phyloP scores from a whole-genome alignment of 345 rosid genomes.

The Eutrema yunnanense region DNA sequence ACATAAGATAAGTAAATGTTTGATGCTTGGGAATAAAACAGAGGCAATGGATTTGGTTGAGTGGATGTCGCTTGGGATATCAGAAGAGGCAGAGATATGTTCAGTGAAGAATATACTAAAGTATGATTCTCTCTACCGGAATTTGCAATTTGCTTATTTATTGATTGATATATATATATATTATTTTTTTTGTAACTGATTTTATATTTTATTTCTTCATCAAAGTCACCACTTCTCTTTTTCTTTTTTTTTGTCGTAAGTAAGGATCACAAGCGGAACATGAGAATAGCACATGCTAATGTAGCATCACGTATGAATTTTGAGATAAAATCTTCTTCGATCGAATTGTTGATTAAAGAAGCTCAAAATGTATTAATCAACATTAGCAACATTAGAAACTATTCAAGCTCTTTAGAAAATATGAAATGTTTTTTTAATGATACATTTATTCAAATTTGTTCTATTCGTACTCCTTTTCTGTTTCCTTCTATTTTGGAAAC shows the following conservation, averaged over 20 bases:
- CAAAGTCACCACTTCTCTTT: conserved; percentile 1
- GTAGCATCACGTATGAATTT: neutral
- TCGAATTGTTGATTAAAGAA: too few species aligned
- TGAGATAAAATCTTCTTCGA: neutral
- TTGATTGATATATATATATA: too few species aligned
- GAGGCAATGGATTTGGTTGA: conserved; percentile 4
- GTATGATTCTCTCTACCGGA: conserved; percentile 10
- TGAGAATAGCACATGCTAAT: neutral
- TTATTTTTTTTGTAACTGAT: too few species aligned
- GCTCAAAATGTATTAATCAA: too few species aligned
- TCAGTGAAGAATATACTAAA: conserved; percentile 7
- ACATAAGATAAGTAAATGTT: neutral
- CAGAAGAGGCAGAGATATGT: conserved; percentile 14
- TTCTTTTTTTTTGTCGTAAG: neutral
- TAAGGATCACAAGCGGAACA: conserved; percentile 6
- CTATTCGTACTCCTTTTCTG: neutral
- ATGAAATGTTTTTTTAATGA: neutral
- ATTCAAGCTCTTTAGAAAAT: neutral
- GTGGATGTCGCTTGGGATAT: conserved; percentile 20
- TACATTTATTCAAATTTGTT: conserved; percentile 7
- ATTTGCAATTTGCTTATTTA: neutral
- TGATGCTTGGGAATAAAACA: neutral
- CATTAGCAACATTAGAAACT: neutral
- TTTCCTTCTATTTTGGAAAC: neutral
- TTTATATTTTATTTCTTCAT: neutral